Evolutionary conservation across 306 rosid species (phyloP).

Genomic region (Lablab purpureus): DNA sequence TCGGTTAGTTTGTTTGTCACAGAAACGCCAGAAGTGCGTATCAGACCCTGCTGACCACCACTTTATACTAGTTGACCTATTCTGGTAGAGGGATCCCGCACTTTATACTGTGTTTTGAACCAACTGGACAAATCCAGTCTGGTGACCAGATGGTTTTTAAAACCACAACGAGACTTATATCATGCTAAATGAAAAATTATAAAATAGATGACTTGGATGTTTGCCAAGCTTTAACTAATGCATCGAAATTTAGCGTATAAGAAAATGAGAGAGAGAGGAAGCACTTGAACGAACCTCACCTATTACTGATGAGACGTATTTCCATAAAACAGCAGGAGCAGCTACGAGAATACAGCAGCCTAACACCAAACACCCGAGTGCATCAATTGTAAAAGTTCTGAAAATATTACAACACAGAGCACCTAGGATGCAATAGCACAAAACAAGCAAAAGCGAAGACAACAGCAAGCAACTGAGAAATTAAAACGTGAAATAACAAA

Average conservation of each 20-base stretch:
- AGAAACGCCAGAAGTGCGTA: not conserved
- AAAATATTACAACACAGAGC: not conserved
- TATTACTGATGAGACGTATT: slow-evolving; percentile 8
- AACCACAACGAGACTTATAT: not conserved
- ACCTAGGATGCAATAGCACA: slow-evolving; percentile 21
- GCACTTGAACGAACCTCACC: not conserved
- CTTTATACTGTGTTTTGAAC: slow-evolving; percentile 1
- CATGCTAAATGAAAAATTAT: not conserved
- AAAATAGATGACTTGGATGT: not conserved
- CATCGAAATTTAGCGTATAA: not conserved
- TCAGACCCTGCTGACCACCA: not conserved
- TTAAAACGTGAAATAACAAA: not conserved
- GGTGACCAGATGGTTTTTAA: not conserved
- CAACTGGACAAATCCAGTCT: not conserved
- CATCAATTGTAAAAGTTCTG: slow-evolving; percentile 3
- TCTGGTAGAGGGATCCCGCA: not conserved
- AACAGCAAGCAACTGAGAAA: not conserved
- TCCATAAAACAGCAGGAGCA: slow-evolving; percentile 12
- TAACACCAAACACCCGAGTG: slow-evolving; percentile 13
- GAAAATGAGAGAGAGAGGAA: not conserved
- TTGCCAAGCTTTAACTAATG: not conserved
- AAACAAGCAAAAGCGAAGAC: not conserved
- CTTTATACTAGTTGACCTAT: not conserved
- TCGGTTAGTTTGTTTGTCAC: not conserved
- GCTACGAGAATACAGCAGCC: slow-evolving; percentile 19